Conservation (phyloP, 257 asterid genomes). For the Gentiana macrophylla region DNA sequence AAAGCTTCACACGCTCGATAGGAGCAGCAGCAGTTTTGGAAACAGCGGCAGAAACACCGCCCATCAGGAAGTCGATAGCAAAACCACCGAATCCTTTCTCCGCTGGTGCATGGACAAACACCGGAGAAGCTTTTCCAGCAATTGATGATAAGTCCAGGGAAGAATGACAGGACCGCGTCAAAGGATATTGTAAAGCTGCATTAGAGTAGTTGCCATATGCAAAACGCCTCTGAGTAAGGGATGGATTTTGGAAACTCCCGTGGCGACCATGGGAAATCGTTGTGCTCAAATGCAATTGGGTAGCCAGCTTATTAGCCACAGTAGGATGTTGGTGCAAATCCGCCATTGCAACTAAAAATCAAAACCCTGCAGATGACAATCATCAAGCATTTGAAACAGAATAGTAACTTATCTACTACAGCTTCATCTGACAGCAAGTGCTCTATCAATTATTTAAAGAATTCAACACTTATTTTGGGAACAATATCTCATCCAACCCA, state of each 20-base stretch:
- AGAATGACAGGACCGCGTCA: slow-evolving; percentile 15
- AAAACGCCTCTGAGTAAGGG: slow-evolving; percentile 11
- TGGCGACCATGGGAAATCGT: slow-evolving; percentile 8
- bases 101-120: slow-evolving; percentile 29
- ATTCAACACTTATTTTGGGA: too few relatives aligned
- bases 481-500: too few relatives aligned
- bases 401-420: too few relatives aligned
- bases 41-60: slow-evolving; percentile 44
- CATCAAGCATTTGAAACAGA: too few relatives aligned
- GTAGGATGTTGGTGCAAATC: slow-evolving; percentile 18
- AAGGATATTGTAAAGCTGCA: slow-evolving; percentile 14
- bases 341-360: not conserved
- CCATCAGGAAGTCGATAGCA: slow-evolving; percentile 32
- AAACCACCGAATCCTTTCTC: slow-evolving; percentile 27
- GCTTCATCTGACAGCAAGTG: too few relatives aligned
- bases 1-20: slow-evolving; percentile 34
- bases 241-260: slow-evolving; percentile 8
- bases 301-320: slow-evolving; percentile 20
- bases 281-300: slow-evolving; percentile 9
- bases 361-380: too few relatives aligned
- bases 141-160: slow-evolving; percentile 12
- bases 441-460: too few relatives aligned
- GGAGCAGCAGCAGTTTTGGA: slow-evolving; percentile 43
- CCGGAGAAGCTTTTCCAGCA: slow-evolving; percentile 19
- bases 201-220: slow-evolving; percentile 15